phyloP scores from a whole-genome alignment of 2,329 filamentous ascomycete species.

The Leptodontidium sp. region DNA sequence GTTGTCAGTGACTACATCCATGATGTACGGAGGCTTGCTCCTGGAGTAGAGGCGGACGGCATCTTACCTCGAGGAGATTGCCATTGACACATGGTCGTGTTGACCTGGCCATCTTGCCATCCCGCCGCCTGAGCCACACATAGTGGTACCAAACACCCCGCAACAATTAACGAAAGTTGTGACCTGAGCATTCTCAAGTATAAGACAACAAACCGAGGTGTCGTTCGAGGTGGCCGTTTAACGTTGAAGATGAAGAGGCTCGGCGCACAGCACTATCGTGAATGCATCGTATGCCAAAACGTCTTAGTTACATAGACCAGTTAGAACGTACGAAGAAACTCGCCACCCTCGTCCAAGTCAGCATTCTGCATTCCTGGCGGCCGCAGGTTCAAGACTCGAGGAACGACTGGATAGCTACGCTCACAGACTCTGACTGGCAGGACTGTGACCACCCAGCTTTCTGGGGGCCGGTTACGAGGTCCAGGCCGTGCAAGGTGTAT shows the following conservation, averaged over 20 bases:
- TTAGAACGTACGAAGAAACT: conserved; percentile 7
- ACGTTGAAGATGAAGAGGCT: conserved; percentile 28
- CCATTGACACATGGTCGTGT: conserved; percentile 69
- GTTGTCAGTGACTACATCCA: conserved; percentile 38
- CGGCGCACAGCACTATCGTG: conserved; percentile 19
- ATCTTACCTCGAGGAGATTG: conserved; percentile 49
- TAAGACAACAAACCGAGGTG: conserved; percentile 1
- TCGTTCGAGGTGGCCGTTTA: neutral
- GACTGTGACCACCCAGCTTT: conserved; percentile 9
- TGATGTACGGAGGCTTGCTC: neutral
- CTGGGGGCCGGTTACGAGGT: neutral
- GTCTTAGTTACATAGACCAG: conserved; percentile 1
- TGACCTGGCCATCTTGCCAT: conserved; percentile 62
- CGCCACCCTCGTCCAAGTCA: conserved; percentile 16
- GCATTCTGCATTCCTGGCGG: conserved; percentile 15
- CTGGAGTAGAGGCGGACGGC: conserved; percentile 22
- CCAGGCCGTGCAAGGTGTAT: neutral
- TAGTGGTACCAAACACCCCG: conserved; percentile 40
- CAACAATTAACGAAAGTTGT: conserved; percentile 26
- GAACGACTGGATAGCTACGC: conserved; percentile 1
- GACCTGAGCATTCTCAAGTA: conserved; percentile 32
- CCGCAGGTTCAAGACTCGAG: neutral
- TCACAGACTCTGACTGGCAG: neutral
- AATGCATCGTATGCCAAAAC: conserved; percentile 21
- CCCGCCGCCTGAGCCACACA: conserved; percentile 53